These are phyloP conservation scores for Coemansia sp. DNA, from an alignment of 192 early-diverging fungal genomes.

Conservation along the genomic window DNA sequence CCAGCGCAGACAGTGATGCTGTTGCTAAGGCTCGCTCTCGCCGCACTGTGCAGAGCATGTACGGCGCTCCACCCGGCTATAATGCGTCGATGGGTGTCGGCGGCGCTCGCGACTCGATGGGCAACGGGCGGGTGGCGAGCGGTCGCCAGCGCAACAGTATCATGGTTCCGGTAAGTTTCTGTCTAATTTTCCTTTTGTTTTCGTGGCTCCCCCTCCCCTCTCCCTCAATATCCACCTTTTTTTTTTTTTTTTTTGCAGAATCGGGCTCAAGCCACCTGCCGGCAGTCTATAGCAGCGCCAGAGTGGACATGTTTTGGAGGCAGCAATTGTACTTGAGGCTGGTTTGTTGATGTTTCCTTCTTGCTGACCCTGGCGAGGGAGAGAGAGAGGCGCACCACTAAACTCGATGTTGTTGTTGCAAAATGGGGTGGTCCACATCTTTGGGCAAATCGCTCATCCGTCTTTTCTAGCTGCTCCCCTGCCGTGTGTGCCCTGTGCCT, in stretches of 20 bases:
- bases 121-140: slow-evolving; percentile 50
- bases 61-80: slow-evolving; percentile 55
- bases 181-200: not conserved
- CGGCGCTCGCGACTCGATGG: slow-evolving; percentile 41
- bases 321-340: slow-evolving; percentile 1
- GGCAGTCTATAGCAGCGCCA: not conserved
- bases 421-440: not conserved
- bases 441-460: not conserved
- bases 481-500: not conserved
- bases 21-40: slow-evolving; percentile 31
- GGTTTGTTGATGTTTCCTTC: slow-evolving; percentile 14
- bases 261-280: slow-evolving; percentile 5
- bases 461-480: not conserved
- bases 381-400: not conserved
- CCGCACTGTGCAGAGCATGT: slow-evolving; percentile 56
- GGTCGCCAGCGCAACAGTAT: slow-evolving; percentile 58
- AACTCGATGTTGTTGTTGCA: not conserved
- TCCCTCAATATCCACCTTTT: not conserved
- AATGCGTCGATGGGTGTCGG: slow-evolving; percentile 55
- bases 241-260: not conserved
- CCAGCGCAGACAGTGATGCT: slow-evolving; percentile 13
- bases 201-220: not conserved
- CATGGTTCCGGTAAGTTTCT: slow-evolving; percentile 55
- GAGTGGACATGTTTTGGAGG: not conserved
- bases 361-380: not conserved